Conservation (phyloP, 257 asterid species). For the Lycium barbarum region DNA sequence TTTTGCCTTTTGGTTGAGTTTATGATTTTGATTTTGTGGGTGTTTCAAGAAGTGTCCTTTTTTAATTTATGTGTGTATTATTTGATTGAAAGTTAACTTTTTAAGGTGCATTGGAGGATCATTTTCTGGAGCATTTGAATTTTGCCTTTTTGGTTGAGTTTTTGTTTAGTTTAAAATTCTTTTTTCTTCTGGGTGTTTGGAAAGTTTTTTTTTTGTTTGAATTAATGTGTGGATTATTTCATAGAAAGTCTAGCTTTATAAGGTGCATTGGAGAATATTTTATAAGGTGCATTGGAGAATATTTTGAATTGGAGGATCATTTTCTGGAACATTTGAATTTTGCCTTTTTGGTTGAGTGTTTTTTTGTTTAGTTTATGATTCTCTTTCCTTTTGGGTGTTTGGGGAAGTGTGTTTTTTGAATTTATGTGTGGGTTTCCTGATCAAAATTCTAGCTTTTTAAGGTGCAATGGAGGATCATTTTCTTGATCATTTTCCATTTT, state of each 20-base stretch:
- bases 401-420: background rate
- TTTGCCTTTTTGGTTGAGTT: background rate
- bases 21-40: background rate
- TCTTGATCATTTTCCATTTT: background rate
- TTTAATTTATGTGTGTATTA: background rate
- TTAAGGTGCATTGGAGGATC: background rate
- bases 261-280: background rate
- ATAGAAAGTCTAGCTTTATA: background rate
- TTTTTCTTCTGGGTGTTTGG: background rate
- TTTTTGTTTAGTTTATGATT: background rate
- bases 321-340: background rate
- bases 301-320: background rate
- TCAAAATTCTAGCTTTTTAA: background rate
- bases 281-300: background rate
- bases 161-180: background rate
- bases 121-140: background rate
- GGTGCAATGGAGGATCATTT: background rate
- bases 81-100: background rate
- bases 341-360: background rate
- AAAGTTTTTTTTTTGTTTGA: background rate
- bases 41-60: background rate
- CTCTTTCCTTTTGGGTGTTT: background rate
- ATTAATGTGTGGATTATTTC: background rate
- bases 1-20: background rate
- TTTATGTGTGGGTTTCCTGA: background rate